Evolutionary conservation across 176 grass and related monocot genomes (phyloP).

Genomic region (Ensete glaucum): DNA sequence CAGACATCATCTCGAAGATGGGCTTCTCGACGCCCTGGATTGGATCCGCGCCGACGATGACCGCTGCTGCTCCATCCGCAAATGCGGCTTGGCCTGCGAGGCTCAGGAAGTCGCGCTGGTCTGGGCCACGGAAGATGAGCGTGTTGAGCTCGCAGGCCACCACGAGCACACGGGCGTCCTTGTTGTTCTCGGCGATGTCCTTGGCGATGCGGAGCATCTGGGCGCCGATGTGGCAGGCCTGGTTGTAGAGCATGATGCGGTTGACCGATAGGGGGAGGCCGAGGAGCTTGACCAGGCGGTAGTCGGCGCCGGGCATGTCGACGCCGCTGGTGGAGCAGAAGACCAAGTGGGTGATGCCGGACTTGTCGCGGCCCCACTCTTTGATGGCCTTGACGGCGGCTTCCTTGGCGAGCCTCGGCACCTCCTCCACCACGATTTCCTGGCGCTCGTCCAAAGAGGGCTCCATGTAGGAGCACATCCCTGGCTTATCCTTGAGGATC

Average conservation of each 20-base stretch:
- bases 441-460: neutral
- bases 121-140: neutral
- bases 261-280: neutral
- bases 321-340: neutral
- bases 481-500: neutral
- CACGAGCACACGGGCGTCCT: neutral
- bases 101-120: neutral
- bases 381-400: neutral
- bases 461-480: conserved; percentile 1
- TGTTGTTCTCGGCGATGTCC: conserved; percentile 1
- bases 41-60: neutral
- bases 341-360: neutral
- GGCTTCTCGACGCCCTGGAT: neutral
- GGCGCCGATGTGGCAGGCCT: neutral
- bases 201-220: neutral
- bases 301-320: neutral
- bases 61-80: neutral
- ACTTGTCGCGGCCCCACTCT: neutral
- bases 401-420: neutral
- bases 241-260: conserved; percentile 2
- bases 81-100: neutral
- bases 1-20: conserved; percentile 1
- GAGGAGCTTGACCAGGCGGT: neutral
- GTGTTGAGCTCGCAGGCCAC: neutral
- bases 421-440: conserved; percentile 5